Percentiles rank a stretch among this genome's conserved stretches.
Evolutionary conservation across 345 rosid genomes (phyloP).

Genomic region (Schrenkiella parvula): DNA sequence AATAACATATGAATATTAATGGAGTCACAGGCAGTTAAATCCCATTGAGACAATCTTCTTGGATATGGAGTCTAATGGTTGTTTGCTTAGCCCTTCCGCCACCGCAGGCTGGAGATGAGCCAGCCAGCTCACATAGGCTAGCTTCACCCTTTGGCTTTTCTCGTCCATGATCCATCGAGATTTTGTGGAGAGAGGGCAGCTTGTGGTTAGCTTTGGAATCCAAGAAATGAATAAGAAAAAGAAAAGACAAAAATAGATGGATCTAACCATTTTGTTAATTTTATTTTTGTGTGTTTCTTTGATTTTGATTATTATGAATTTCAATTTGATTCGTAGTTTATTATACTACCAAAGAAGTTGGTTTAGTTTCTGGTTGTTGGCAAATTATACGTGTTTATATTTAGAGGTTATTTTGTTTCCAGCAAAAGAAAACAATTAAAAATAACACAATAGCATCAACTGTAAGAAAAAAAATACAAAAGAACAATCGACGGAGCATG

Average conservation of each 20-base stretch:
- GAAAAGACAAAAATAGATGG: not conserved
- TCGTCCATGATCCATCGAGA: slow-evolving; percentile 58
- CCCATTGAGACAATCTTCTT: slow-evolving; percentile 39
- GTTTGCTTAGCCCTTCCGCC: slow-evolving; percentile 77
- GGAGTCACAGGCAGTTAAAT: slow-evolving; percentile 50
- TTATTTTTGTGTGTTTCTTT: not conserved
- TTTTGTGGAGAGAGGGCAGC: slow-evolving; percentile 49
- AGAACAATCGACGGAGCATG: not conserved
- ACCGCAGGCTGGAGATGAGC: slow-evolving; percentile 57
- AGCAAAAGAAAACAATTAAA: not conserved
- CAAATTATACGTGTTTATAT: slow-evolving; percentile 14
- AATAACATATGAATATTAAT: not conserved
- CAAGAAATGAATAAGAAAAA: slow-evolving; percentile 3
- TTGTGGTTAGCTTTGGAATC: not conserved
- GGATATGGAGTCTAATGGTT: slow-evolving; percentile 44
- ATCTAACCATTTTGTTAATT: slow-evolving; percentile 10
- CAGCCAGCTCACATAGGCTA: slow-evolving; percentile 68
- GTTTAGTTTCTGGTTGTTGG: slow-evolving; percentile 9
- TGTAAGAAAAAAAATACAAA: not conserved
- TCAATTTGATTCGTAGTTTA: not conserved
- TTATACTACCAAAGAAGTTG: slow-evolving; percentile 6
- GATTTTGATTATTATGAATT: not conserved
- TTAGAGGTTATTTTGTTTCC: not conserved
- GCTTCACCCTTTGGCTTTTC: slow-evolving; percentile 51
- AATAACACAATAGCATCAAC: not conserved